These are phyloP conservation scores for Yamadazyma sp. DNA, from an alignment of 805 yeast species.

Conservation along the genomic window DNA sequence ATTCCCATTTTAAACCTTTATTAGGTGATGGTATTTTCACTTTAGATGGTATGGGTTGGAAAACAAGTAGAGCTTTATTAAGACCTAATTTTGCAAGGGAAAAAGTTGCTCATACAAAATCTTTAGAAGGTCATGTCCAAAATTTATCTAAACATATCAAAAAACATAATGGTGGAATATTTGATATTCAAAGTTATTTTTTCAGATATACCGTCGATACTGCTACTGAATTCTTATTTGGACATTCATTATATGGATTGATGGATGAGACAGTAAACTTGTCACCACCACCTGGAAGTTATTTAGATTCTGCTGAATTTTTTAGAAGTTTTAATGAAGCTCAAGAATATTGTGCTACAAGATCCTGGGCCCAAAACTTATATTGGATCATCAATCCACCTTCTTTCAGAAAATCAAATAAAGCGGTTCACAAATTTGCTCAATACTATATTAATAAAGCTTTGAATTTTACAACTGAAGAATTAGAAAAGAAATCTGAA, in stretches of 20 bases:
- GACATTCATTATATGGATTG: slow-evolving; percentile 29
- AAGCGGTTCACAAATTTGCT: slow-evolving; percentile 31
- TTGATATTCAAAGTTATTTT: slow-evolving; percentile 31
- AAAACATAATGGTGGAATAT: slow-evolving; percentile 19
- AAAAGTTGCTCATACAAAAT: slow-evolving; percentile 27
- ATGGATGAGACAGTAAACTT: slow-evolving; percentile 26
- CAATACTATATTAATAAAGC: slow-evolving; percentile 30
- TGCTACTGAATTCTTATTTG: slow-evolving; percentile 38
- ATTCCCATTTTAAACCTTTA: slow-evolving; percentile 25
- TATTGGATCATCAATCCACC: slow-evolving; percentile 22
- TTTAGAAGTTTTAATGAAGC: slow-evolving; percentile 30
- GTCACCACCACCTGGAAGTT: slow-evolving; percentile 20
- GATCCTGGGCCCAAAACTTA: slow-evolving; percentile 28
- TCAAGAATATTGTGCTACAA: slow-evolving; percentile 30
- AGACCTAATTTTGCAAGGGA: slow-evolving; percentile 36
- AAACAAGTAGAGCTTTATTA: slow-evolving; percentile 31
- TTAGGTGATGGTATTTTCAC: slow-evolving; percentile 37
- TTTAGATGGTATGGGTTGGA: slow-evolving; percentile 35
- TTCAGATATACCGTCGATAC: slow-evolving; percentile 34
- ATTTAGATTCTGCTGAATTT: slow-evolving; percentile 12
- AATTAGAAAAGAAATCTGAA: slow-evolving; percentile 24
- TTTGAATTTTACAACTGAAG: slow-evolving; percentile 23
- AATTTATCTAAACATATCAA: slow-evolving; percentile 21
- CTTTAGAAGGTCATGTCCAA: slow-evolving; percentile 26
- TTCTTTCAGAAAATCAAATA: slow-evolving; percentile 29